Evolutionary conservation across 2,329 filamentous ascomycete genomes (phyloP).

Genomic region (Davidsoniella virescens): DNA sequence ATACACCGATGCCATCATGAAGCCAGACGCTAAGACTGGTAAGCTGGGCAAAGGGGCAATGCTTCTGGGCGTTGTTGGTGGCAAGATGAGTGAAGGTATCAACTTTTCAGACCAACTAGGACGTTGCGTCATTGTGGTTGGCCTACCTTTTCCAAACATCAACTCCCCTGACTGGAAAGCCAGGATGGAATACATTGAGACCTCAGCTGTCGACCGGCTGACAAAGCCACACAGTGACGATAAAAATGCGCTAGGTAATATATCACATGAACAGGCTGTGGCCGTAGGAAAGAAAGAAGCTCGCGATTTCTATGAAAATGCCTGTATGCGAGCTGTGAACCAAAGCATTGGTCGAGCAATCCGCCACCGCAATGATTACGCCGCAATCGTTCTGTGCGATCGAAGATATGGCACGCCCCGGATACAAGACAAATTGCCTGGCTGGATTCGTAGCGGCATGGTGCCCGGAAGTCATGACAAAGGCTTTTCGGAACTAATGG

Average conservation of each 20-base stretch:
- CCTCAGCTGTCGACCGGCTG: constrained; percentile 16
- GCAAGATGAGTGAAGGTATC: constrained; percentile 92
- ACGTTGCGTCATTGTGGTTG: constrained; percentile 78
- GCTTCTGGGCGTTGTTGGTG: constrained; percentile 79
- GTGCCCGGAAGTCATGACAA: constrained; percentile 30
- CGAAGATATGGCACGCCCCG: constrained; percentile 56
- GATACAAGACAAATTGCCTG: constrained; percentile 66
- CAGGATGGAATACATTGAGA: constrained; percentile 72
- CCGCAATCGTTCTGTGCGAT: constrained; percentile 75
- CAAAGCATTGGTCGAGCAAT: constrained; percentile 92
- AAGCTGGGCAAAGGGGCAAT: constrained; percentile 43
- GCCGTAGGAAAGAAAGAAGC: constrained; percentile 37
- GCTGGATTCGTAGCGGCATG: constrained; percentile 70
- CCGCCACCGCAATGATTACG: constrained; percentile 74
- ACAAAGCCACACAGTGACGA: constrained; percentile 5
- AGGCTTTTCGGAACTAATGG: constrained; percentile 42
- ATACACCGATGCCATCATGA: constrained; percentile 53
- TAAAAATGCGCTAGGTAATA: background rate
- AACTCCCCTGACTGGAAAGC: constrained; percentile 85
- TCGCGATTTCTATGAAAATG: constrained; percentile 78
- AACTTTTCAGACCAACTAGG: constrained; percentile 91
- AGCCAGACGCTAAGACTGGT: constrained; percentile 21
- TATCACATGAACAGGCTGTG: constrained; percentile 16
- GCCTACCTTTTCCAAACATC: constrained; percentile 83
- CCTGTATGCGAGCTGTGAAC: constrained; percentile 93